Conservation (phyloP, 495 filamentous ascomycete genomes). For the Cryomyces antarcticus region DNA sequence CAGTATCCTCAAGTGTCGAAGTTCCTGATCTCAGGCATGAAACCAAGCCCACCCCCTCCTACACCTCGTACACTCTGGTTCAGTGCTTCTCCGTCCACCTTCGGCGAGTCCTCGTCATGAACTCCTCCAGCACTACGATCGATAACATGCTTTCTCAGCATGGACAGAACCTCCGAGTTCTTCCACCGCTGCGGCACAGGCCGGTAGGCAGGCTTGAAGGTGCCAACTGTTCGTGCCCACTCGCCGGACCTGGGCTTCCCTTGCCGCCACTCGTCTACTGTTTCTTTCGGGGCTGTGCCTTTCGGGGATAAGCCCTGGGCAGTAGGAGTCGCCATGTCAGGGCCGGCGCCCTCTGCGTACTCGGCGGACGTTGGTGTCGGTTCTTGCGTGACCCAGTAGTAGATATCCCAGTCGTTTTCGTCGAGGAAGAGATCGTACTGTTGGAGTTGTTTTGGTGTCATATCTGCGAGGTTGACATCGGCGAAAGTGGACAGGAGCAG, state of each 20-base stretch:
- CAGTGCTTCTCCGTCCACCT: slow-evolving; percentile 6
- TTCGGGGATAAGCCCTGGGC: slow-evolving; percentile 17
- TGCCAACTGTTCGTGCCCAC: slow-evolving; percentile 91
- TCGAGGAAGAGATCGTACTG: slow-evolving; percentile 90
- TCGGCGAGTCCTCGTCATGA: slow-evolving; percentile 4
- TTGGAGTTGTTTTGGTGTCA: slow-evolving; percentile 51
- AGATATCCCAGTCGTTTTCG: slow-evolving; percentile 99
- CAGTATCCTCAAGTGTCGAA: slow-evolving; percentile 9
- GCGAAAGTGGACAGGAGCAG: slow-evolving; percentile 94
- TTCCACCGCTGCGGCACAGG: slow-evolving; percentile 75
- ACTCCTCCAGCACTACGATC: slow-evolving; percentile 16
- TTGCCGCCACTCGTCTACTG: slow-evolving; percentile 9
- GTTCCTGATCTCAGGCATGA: slow-evolving; percentile 23
- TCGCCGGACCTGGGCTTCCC: slow-evolving; percentile 36
- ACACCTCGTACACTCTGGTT: slow-evolving; percentile 4
- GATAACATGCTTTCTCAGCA: slow-evolving; percentile 65
- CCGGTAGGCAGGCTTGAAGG: slow-evolving; percentile 82
- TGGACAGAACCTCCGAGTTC: slow-evolving; percentile 51
- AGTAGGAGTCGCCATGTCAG: slow-evolving; percentile 11
- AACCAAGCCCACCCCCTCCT: slow-evolving; percentile 16
- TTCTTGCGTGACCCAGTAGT: slow-evolving; percentile 98
- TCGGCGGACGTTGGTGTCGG: slow-evolving; percentile 29
- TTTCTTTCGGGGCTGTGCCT: slow-evolving; percentile 5
- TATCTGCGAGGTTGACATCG: slow-evolving; percentile 46
- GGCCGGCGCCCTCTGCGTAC: slow-evolving; percentile 18